Percentiles rank a stretch among this genome's conserved stretches.
phyloP scores from a whole-genome alignment of 75 land plant species.

The Cryptomeria japonica region DNA sequence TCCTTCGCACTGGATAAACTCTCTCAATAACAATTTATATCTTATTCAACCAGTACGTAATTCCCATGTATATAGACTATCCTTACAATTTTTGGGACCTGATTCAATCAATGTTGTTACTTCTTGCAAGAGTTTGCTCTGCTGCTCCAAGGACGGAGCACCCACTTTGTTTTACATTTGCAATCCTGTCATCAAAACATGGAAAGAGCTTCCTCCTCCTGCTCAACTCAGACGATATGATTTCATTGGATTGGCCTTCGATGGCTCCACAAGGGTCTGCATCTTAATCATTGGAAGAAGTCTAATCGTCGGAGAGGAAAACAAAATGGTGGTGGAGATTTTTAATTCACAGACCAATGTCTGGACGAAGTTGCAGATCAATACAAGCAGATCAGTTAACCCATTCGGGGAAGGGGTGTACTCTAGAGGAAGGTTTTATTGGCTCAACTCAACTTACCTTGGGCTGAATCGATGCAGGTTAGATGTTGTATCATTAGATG shows the following conservation, averaged over 20 bases:
- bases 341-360: not conserved
- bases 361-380: not conserved
- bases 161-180: constrained; percentile 18
- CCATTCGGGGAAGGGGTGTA: not conserved
- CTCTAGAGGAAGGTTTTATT: not conserved
- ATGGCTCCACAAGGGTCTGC: not conserved
- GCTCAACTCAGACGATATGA: not conserved
- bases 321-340: not conserved
- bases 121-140: not conserved
- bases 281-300: not conserved
- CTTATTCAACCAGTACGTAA: not conserved
- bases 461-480: not conserved
- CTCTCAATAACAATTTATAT: not conserved
- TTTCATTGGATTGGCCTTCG: not conserved
- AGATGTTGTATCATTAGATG: not conserved
- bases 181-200: constrained; percentile 27
- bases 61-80: not conserved
- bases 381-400: not conserved
- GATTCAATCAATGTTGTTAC: not conserved
- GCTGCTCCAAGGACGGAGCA: constrained; percentile 13
- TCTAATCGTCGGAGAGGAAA: not conserved
- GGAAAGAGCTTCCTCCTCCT: constrained; percentile 18
- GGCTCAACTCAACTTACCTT: not conserved
- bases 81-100: not conserved
- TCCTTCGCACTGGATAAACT: not conserved